These are phyloP conservation scores for Mycosphaerelloides madeirae DNA, from an alignment of 2,329 filamentous ascomycete species.

Conservation along the genomic window DNA sequence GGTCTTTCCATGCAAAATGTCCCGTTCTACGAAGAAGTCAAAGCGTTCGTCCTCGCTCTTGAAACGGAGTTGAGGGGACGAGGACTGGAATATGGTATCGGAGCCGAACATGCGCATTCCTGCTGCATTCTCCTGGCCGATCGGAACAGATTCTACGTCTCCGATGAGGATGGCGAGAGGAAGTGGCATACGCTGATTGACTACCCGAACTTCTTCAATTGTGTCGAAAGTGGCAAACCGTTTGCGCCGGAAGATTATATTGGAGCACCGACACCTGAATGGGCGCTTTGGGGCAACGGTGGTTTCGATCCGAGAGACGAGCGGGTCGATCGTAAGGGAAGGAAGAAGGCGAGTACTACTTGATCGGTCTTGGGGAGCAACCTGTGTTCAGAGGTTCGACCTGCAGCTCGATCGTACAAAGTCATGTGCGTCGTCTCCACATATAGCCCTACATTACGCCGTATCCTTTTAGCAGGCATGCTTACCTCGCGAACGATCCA, in stretches of 20 bases:
- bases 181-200: constrained; percentile 86
- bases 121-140: constrained; percentile 81
- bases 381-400: too few relatives aligned
- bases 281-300: constrained; percentile 91
- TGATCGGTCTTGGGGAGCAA: too few relatives aligned
- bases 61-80: constrained; percentile 63
- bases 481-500: too few relatives aligned
- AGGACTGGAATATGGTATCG: constrained; percentile 81
- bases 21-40: constrained; percentile 89
- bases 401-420: too few relatives aligned
- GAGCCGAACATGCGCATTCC: constrained; percentile 89
- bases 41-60: constrained; percentile 72
- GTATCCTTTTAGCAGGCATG: too few relatives aligned
- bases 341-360: constrained; percentile 17
- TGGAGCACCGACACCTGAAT: constrained; percentile 77
- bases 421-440: too few relatives aligned
- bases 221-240: constrained; percentile 61
- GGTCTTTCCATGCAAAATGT: constrained; percentile 97
- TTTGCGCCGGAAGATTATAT: constrained; percentile 91
- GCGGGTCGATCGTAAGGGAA: constrained; percentile 78
- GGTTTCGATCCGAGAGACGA: constrained; percentile 90
- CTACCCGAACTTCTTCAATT: constrained; percentile 80
- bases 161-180: constrained; percentile 50
- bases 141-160: constrained; percentile 68
- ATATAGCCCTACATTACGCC: too few relatives aligned